These are phyloP conservation scores for Monosporascus sp. DNA, from an alignment of 2,329 filamentous ascomycete genomes.

Conservation along the genomic window DNA sequence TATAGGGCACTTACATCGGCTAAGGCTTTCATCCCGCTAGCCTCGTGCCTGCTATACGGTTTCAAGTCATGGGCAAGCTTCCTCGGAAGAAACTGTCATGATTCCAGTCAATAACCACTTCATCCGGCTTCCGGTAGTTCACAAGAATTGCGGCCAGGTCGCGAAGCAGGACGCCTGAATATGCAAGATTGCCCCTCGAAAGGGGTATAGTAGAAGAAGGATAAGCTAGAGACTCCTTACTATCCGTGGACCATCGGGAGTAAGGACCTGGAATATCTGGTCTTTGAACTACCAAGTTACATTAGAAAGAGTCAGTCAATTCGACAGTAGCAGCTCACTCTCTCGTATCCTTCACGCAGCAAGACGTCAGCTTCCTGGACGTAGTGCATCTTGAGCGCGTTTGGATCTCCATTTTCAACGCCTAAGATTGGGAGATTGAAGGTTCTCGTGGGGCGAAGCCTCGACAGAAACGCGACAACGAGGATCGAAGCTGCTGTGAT, in stretches of 20 bases:
- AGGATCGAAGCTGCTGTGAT: constrained; percentile 7
- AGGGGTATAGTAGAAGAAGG: too few relatives aligned
- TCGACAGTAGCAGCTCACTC: constrained; percentile 3
- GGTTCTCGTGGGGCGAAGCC: constrained; percentile 5
- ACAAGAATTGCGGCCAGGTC: neutral
- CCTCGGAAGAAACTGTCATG: constrained; percentile 17
- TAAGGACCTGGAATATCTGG: constrained; percentile 21
- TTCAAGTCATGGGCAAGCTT: constrained; percentile 21
- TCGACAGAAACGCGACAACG: constrained; percentile 8
- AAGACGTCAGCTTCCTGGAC: constrained; percentile 21
- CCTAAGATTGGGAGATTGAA: constrained; percentile 18
- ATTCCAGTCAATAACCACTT: neutral
- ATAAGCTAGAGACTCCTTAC: neutral
- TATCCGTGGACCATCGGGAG: constrained; percentile 21
- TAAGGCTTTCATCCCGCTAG: constrained; percentile 23
- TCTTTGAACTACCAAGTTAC: constrained; percentile 16
- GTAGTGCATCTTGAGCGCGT: constrained; percentile 17
- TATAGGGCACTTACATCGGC: constrained; percentile 16
- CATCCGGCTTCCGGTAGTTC: neutral
- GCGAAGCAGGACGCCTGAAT: neutral
- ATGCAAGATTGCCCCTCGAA: too few relatives aligned
- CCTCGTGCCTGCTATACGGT: constrained; percentile 18
- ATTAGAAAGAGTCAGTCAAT: neutral
- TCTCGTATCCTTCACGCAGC: constrained; percentile 21
- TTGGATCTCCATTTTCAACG: constrained; percentile 10